Evolutionary conservation across 2,329 filamentous ascomycete genomes (phyloP), one percentile per base, ranked within the genome.

Genomic region (Bipolaris zeicola): DNA sequence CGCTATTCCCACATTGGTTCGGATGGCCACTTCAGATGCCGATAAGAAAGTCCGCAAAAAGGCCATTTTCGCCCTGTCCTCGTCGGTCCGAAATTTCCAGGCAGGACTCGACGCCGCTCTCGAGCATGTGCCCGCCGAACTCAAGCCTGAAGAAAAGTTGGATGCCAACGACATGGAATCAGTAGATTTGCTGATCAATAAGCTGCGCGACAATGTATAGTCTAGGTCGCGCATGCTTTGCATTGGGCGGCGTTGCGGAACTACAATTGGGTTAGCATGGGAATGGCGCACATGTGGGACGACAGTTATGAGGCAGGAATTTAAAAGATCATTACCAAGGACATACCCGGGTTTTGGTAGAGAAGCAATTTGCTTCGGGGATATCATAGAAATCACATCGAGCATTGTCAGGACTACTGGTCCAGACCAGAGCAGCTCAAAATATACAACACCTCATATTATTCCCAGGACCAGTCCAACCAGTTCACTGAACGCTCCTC

Each of bases 151-250:
- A 28, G 80, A 76, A 16, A 87, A 86, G 65, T 79, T 94, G n/a
- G 90, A 96, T 71, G 92, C 94, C 0, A 81, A 79, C 18, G 87
- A 97, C 75, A 98, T 98, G 95, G 90, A 92, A 50, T 87, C 86
- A 6, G 87, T 96, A 38, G 91, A 97, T 76, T 80, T 76, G 28
- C 79, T 96, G 46, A 91, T 96, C 73, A 81, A 85, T 49, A 84
- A 80, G 33, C 78, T 96, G 58, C 65, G 66, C 4, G 62, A 61
- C 24, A 65, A 57, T 43, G 37, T 68, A 58, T 68, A 63, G 48
- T 31, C 38, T 38, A 61, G 55, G 42, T 31, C 28, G 14, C 26
- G 31, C 24, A 33, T 16, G 20, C 7, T 24, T 51, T 60, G 66
- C 66, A 69, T 68, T 65, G 52, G 50, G 55, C 39, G 66, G 65